phyloP scores from a whole-genome alignment of 192 early-diverging fungal species.

The Coemansia umbellata region DNA sequence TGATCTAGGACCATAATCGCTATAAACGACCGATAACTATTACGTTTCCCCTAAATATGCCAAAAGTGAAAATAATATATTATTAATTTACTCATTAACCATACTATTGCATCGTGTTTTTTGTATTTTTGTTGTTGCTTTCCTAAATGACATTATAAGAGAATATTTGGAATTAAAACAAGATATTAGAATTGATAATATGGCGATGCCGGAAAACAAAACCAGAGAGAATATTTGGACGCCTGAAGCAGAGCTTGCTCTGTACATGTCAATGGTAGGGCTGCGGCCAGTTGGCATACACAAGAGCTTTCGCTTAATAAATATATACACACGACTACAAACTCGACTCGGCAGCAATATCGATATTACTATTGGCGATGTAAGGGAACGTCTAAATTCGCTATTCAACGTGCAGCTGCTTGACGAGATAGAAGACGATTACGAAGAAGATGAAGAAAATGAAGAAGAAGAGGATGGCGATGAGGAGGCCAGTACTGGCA shows the following conservation, averaged over 20 bases:
- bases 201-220: no score
- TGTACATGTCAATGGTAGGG: conserved; percentile 45
- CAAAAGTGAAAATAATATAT: no score
- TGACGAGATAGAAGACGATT: conserved; percentile 40
- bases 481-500: background rate
- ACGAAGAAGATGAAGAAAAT: conserved; percentile 27
- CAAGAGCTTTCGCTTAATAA: conserved; percentile 43
- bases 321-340: conserved; percentile 44
- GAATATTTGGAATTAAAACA: no score
- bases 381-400: conserved; percentile 22
- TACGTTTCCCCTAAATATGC: no score
- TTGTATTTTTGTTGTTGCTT: background rate
- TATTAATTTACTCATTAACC: no score
- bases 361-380: conserved; percentile 19
- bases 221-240: conserved; percentile 33
- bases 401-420: conserved; percentile 36
- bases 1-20: no score
- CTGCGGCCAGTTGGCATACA: conserved; percentile 47
- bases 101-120: background rate
- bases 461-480: conserved; percentile 3
- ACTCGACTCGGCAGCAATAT: conserved; percentile 19
- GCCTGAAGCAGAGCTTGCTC: conserved; percentile 37
- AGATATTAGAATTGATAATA: no score
- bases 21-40: no score
- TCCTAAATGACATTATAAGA: no score